These are phyloP conservation scores for Chytridium lagenaria DNA, from an alignment of 371 early-diverging fungal species.

Conservation along the genomic window DNA sequence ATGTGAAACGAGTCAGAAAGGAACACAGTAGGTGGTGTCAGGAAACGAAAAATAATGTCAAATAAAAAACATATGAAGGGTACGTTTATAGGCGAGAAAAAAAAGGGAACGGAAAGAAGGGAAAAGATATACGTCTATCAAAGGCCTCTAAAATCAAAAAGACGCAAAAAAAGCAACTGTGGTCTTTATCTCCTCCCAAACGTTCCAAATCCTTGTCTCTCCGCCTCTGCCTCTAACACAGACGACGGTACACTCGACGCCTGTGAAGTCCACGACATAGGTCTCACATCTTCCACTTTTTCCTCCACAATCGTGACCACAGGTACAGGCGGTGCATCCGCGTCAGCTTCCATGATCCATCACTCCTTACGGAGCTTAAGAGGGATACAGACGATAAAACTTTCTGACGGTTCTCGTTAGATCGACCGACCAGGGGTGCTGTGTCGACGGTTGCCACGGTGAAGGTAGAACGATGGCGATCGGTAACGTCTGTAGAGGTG, in stretches of 20 bases:
- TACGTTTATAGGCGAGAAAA: too few relatives aligned
- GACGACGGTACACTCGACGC: not conserved
- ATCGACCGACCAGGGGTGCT: not conserved
- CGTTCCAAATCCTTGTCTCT: conserved; percentile 9
- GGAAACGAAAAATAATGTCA: too few relatives aligned
- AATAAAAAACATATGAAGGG: too few relatives aligned
- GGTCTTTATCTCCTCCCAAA: not conserved
- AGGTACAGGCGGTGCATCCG: not conserved
- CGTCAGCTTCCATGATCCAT: not conserved
- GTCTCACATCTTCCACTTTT: not conserved
- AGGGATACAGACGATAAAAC: not conserved
- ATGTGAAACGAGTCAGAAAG: too few relatives aligned
- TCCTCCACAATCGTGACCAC: not conserved
- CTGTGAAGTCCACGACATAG: conserved; percentile 4
- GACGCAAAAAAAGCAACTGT: too few relatives aligned
- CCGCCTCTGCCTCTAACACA: not conserved
- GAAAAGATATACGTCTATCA: too few relatives aligned
- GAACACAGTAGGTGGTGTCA: too few relatives aligned
- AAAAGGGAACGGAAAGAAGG: too few relatives aligned
- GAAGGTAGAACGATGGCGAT: not conserved
- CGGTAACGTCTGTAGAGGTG: not conserved
- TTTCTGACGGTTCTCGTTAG: not conserved
- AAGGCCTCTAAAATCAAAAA: too few relatives aligned
- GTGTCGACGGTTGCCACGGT: not conserved
- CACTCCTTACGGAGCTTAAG: not conserved